Evolutionary conservation across 2,329 filamentous ascomycete genomes (phyloP), one percentile per base, ranked within the genome.

Genomic region (Colletotrichum coccodes): DNA sequence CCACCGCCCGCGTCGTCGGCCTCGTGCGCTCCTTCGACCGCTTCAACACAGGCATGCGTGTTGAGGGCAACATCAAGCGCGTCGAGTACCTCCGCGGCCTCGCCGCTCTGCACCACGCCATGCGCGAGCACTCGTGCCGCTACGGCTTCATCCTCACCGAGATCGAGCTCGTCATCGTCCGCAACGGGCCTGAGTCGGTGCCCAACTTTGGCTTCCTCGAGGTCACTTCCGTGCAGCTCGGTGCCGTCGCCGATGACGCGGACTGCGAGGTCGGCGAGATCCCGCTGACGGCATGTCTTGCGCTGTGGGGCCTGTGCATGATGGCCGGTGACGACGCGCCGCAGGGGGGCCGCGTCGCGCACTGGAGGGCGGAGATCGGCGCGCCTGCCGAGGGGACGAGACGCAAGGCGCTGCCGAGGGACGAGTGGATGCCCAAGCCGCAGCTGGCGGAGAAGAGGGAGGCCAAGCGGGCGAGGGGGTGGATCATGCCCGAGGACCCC

Each of bases 81-180:
- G 93, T 97, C 66, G 91, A 95, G 80, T 98, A 98, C 83, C 91
- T 98, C 23, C 91, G 92, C 58, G 94, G 94, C 1, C 89, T 98
- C 6, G 87, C 94, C 0, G 94, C 97, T 74, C 85, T 98, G 50
- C 95, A 98, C 81, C 89, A 93, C 77, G 91, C 91, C 76, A 97
- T 98, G 94, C 94, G 95, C 79, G 94, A 97, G 82, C 93, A 97
- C 82, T 91, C 91, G 73, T 97, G 94, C 78, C 91, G 95, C 68
- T 98, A 98, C 79, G 95, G 95, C 62, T 98, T 97, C 85, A 95
- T 98, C 79, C 90, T 98, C 76, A 98, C 94, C 1, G 95, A 98
- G 82, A 97, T 97, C 74, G 95, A 98, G 82, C 90, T 98, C 9
- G 91, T 98, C 44, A 90, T 96, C 74, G 94, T 97, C 1, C 93